These are phyloP conservation scores for Pleurotus tuoliensis DNA, from an alignment of 768 basidiomycete genomes.

Conservation along the genomic window DNA sequence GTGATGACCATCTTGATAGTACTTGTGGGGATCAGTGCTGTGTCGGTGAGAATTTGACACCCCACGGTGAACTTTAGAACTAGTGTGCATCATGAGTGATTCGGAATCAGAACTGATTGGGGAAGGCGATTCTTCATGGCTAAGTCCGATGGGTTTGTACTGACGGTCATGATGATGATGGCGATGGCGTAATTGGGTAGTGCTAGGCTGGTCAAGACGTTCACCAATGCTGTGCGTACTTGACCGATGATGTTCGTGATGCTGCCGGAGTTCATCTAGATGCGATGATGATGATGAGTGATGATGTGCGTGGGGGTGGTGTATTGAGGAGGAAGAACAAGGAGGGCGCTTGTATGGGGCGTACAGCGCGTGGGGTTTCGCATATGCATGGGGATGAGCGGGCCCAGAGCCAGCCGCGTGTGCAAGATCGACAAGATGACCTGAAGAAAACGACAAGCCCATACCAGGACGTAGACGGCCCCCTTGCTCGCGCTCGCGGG, in stretches of 20 bases:
- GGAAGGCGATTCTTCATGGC: conserved; percentile 62
- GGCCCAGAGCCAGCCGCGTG: conserved; percentile 17
- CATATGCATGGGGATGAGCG: conserved; percentile 20
- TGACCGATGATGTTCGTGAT: conserved; percentile 2
- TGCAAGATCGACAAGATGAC: conserved; percentile 36
- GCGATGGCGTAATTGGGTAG: conserved; percentile 22
- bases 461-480: conserved; percentile 17
- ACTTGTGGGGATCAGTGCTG: conserved; percentile 24
- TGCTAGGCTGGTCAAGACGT: background rate
- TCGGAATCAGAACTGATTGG: conserved; percentile 69
- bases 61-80: conserved; percentile 16
- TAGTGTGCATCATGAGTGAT: conserved; percentile 33
- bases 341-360: conserved; percentile 6
- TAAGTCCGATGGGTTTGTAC: conserved; percentile 3
- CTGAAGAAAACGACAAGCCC: conserved; percentile 37
- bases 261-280: background rate
- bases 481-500: conserved; percentile 6
- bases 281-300: background rate
- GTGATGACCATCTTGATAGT: conserved; percentile 20
- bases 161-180: conserved; percentile 22
- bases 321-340: conserved; percentile 22
- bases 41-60: background rate
- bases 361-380: background rate
- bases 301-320: conserved; percentile 35
- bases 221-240: background rate